Evolutionary conservation across 352 stramenopile species (phyloP), one percentile per base, ranked within the genome.

Genomic region (Pythium guiyangense): DNA sequence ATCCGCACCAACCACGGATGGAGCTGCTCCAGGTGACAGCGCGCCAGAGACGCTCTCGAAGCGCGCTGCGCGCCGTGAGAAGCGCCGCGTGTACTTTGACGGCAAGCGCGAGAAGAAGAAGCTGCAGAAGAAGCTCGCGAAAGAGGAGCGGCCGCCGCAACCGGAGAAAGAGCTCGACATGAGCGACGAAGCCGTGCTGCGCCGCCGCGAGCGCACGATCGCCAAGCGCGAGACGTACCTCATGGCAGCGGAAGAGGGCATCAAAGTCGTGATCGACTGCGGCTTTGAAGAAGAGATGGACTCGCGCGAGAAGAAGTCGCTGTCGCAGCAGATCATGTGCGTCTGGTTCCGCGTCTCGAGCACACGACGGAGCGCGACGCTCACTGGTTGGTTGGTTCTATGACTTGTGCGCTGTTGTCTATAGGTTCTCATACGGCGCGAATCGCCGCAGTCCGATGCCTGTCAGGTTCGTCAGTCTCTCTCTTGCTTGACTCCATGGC

Each of bases 311-410:
- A 90, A 95, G 60, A 98, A 96, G 61, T 97, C 84, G 64, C 74
- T 99, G 15, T 86, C 79, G 11, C 88, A 96, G 63, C 96, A 99
- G 69, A 92, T 98, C 55, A 95, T 97, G 80, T 98, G 82, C 69
- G 88, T 63, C 11, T 39, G 6, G 22, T n/a, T 15, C 25, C 14
- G 39, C 37, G 45, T 43, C 26, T 39, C 6, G 4, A 10, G 31
- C 31, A 10, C 31, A 12, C 12, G 5, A 37, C 20, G n/a, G n/a
- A 29, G 10, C 22, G 9, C 11, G 22, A 50, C 40, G 11, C 2
- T n/a, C 12, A 4, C 46, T 14, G 39, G 6, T 57, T 18, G 25
- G 10, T 0, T 60, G 44, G 14, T n/a, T 25, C 26, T 58, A 11
- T 64, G 2, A 46, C n/a, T n/a, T 14, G 31, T 22, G 14, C 14